phyloP scores from a whole-genome alignment of 257 asterid species.

The Fraxinus cuspidata region DNA sequence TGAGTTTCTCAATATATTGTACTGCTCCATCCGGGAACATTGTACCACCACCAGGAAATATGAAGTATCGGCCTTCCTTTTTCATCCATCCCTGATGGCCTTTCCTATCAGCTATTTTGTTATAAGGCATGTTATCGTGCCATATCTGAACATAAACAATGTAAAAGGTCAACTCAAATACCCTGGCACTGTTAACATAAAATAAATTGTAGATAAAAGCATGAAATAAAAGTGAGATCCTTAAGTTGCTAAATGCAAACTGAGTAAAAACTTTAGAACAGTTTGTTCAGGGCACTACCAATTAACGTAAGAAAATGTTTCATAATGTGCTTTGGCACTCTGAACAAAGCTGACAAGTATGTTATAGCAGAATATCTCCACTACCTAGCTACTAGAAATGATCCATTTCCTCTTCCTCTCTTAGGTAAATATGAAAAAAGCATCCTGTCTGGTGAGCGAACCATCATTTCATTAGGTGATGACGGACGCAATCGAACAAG shows the following conservation, averaged over 20 bases:
- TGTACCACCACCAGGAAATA: slow-evolving; percentile 97
- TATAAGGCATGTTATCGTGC: slow-evolving; percentile 94
- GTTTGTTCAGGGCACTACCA: slow-evolving; percentile 11
- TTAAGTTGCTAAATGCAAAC: slow-evolving; percentile 18
- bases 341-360: neutral
- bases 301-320: neutral
- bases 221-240: slow-evolving; percentile 11
- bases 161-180: slow-evolving; percentile 10
- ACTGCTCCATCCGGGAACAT: slow-evolving; percentile 97
- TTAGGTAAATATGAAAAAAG: neutral
- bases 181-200: neutral
- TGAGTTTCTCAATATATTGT: slow-evolving; percentile 88
- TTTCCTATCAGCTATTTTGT: slow-evolving; percentile 92
- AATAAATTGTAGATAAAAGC: slow-evolving; percentile 1
- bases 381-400: neutral
- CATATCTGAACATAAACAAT: slow-evolving; percentile 65
- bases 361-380: slow-evolving; percentile 8
- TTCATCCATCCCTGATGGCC: slow-evolving; percentile 99
- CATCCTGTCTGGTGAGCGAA: neutral
- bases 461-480: neutral
- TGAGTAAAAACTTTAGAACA: neutral
- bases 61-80: slow-evolving; percentile 78
- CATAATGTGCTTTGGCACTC: slow-evolving; percentile 8
- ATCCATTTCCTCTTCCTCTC: neutral
- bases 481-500: neutral